phyloP scores from a whole-genome alignment of 148 eudicot genomes.

The Rhododendron ferrugineum region DNA sequence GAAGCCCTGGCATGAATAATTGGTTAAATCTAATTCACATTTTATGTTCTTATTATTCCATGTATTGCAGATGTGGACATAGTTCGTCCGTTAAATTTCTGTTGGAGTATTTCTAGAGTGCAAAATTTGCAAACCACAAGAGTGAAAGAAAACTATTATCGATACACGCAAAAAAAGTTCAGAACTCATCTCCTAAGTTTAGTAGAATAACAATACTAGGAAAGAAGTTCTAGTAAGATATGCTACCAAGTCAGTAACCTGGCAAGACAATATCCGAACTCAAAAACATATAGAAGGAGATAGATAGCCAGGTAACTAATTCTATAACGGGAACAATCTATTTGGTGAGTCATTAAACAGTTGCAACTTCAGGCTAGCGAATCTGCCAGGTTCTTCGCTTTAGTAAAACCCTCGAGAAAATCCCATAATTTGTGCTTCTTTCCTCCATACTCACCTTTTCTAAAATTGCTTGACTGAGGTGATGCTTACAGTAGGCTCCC shows the following conservation, averaged over 20 bases:
- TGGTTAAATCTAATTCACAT: neutral
- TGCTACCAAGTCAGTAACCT: neutral
- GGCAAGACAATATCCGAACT: neutral
- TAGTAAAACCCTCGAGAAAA: neutral
- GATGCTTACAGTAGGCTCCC: constrained; percentile 9
- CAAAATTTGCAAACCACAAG: neutral
- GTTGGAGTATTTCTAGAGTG: neutral
- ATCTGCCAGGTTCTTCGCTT: neutral
- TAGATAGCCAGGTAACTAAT: neutral
- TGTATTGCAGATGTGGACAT: neutral
- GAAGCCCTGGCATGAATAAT: neutral
- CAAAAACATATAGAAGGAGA: neutral
- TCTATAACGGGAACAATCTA: neutral
- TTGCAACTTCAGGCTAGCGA: neutral
- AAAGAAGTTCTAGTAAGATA: neutral
- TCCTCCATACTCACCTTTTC: neutral
- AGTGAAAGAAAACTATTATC: neutral
- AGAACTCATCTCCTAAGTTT: neutral
- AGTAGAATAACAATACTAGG: neutral
- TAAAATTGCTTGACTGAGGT: neutral
- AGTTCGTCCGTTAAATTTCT: neutral
- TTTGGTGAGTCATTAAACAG: neutral
- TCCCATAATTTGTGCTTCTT: neutral
- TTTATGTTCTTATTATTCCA: neutral
- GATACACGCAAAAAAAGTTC: neutral